Evolutionary conservation across 2,329 filamentous ascomycete species (phyloP), one percentile per base, ranked within the genome.

Genomic region (Cordyceps tenuipes): DNA sequence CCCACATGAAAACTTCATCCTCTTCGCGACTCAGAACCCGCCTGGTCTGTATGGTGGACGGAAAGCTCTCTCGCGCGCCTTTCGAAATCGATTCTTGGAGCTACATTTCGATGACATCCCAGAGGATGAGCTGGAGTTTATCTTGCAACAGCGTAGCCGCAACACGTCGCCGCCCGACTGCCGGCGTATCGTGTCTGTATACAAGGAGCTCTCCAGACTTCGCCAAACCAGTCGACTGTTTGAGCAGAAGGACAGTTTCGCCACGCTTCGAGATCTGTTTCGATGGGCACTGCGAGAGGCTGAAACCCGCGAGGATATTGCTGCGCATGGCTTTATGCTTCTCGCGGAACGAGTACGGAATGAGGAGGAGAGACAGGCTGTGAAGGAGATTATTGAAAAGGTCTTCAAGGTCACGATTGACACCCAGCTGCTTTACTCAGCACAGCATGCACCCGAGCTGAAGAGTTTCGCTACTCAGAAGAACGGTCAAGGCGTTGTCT

Each of bases 101-200:
- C 78, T 99, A 5, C 94, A 99, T 72, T 97, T 96, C 68, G 94
- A 97, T 66, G 95, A 99, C 68, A 99, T 99, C 26, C 94, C 94
- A 0, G 91, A 97, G 69, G 87, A 91, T 64, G 95, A 99, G 70
- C 77, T 99, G 49, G 91, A 96, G 68, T 90, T 86, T 47, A 99
- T 99, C 66, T 72, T 99, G 39, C 90, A 95, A 69, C 87, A 91
- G 69, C 83, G 95, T 62, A 95, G 91, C 62, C 85, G 91, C 67
- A 91, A 84, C 64, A 86, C 96, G 15, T 90, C 94, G 0, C 91
- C 93, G 5, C 93, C 92, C 0, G 94, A 97, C 76, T 96, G 93
- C 70, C 85, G 85, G 64, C 85, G 89, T 56, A 97, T 99, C 61
- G 94, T 99, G 3, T 84, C 87, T 9, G 93, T 97, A 0, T 99